Evolutionary conservation across 257 asterid species (phyloP).

Genomic region (Ocimum tenuiflorum): DNA sequence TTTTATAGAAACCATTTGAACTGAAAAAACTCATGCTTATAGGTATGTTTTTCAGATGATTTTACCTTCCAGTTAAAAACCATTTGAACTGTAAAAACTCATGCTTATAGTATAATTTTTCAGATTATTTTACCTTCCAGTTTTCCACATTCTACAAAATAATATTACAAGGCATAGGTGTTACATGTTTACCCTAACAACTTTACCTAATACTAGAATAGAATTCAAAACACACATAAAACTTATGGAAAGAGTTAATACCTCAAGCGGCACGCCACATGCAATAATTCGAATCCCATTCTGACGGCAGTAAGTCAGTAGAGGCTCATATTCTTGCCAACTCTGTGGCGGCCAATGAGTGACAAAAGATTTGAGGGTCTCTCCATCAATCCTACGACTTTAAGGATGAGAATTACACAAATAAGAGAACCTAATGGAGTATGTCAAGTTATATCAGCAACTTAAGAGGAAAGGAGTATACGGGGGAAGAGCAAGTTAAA

Average conservation of each 20-base stretch:
- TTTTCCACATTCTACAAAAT: background rate
- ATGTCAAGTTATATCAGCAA: background rate
- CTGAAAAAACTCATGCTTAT: too few relatives aligned
- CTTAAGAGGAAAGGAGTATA: background rate
- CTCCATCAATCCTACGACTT: conserved; percentile 57
- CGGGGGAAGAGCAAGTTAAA: background rate
- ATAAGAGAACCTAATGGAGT: conserved; percentile 1
- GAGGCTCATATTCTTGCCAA: conserved; percentile 89
- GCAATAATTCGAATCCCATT: conserved; percentile 69
- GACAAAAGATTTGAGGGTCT: conserved; percentile 49
- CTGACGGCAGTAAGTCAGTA: conserved; percentile 63
- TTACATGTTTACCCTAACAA: background rate
- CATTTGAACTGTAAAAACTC: too few relatives aligned
- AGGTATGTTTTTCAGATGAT: too few relatives aligned
- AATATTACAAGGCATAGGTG: background rate
- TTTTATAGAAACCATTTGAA: too few relatives aligned
- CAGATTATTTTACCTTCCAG: background rate
- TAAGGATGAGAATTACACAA: background rate
- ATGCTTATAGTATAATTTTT: too few relatives aligned
- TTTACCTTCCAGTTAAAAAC: background rate
- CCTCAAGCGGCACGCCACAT: conserved; percentile 77
- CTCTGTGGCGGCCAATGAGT: conserved; percentile 69
- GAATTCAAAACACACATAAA: background rate
- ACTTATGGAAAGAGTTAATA: conserved; percentile 15
- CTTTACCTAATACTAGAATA: background rate